Evolutionary conservation across 306 rosid genomes (phyloP).

Genomic region (Senna tora): DNA sequence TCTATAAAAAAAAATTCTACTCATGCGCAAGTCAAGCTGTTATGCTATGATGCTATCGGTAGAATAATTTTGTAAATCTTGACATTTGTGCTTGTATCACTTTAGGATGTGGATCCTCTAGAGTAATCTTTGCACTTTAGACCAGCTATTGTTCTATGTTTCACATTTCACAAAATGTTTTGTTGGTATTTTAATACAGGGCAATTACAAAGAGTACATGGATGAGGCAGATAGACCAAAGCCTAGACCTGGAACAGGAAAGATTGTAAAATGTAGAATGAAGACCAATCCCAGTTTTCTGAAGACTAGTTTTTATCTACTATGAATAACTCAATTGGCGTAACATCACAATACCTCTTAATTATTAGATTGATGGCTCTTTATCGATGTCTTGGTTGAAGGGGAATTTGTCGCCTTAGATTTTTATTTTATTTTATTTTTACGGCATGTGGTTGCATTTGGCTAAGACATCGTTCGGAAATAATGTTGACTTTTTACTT

Average conservation of each 20-base stretch:
- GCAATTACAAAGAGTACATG: not conserved
- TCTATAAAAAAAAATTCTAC: no score
- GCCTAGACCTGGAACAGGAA: no score
- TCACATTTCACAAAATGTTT: not conserved
- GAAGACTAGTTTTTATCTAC: not conserved
- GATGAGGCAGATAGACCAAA: not conserved
- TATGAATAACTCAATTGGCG: not conserved
- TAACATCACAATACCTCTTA: not conserved
- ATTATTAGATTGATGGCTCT: not conserved
- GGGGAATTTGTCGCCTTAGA: not conserved
- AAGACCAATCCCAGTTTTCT: not conserved
- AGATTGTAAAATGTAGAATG: not conserved
- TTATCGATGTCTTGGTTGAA: not conserved
- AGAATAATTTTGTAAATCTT: constrained; percentile 13
- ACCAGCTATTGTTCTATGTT: not conserved
- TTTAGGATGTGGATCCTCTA: not conserved
- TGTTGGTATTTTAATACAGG: not conserved
- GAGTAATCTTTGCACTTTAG: not conserved
- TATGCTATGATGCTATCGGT: constrained; percentile 8
- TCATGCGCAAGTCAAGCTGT: constrained; percentile 14
- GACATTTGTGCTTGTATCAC: not conserved
- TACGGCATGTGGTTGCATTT: not conserved
- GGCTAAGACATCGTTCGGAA: not conserved
- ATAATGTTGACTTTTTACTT: not conserved
- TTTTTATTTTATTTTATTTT: not conserved